A percentile compares a stretch with the other conserved stretches of the same genome.
These are phyloP conservation scores for Posidonia oceanica DNA, from an alignment of 116 monocot genomes.

Conservation along the genomic window DNA sequence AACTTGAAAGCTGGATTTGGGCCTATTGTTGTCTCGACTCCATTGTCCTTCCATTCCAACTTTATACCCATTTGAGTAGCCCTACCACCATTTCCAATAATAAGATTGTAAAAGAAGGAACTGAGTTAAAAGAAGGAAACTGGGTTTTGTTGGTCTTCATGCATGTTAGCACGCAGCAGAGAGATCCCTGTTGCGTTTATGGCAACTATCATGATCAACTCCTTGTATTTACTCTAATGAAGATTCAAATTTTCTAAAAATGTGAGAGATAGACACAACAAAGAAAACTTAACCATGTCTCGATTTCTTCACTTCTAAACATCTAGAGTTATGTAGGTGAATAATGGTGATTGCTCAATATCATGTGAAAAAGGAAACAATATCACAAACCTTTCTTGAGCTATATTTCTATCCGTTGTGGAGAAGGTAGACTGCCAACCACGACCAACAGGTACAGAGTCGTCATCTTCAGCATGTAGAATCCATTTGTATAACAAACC, in stretches of 20 bases:
- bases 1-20: conserved; percentile 61
- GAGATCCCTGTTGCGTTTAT: not conserved
- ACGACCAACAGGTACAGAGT: conserved; percentile 74
- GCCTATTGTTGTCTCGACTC: conserved; percentile 63
- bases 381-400: conserved; percentile 71
- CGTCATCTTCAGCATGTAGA: conserved; percentile 59
- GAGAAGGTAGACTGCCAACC: conserved; percentile 86
- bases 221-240: too few species aligned
- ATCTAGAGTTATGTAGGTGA: too few species aligned
- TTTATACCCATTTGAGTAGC: conserved; percentile 26
- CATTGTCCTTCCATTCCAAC: conserved; percentile 67
- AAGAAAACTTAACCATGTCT: too few species aligned
- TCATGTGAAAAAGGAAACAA: not conserved
- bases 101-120: too few species aligned
- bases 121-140: too few species aligned
- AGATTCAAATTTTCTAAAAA: too few species aligned
- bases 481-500: conserved; percentile 64
- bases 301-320: too few species aligned
- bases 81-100: too few species aligned
- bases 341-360: not conserved
- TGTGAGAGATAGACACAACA: too few species aligned
- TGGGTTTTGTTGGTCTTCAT: not conserved
- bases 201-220: not conserved
- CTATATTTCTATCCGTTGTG: conserved; percentile 49
- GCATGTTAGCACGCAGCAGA: not conserved